These are phyloP conservation scores for Marvania coccoides DNA, from an alignment of 139 green algal species.

Conservation along the genomic window DNA sequence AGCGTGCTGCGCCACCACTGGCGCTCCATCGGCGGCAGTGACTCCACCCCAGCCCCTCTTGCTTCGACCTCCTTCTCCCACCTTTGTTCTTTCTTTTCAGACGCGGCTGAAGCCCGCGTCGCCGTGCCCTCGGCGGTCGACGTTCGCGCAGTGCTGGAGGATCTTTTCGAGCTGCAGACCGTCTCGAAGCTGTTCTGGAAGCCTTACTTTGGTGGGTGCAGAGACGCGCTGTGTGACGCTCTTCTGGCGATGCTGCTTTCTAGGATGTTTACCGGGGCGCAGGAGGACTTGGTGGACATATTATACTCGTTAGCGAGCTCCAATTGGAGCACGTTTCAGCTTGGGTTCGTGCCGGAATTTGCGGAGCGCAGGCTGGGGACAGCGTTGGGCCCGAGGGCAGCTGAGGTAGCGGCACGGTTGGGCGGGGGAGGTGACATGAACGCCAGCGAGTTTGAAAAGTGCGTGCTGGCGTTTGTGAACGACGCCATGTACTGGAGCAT, in stretches of 20 bases:
- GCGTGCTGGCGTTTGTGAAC: slow-evolving; percentile 12
- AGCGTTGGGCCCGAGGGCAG: not conserved
- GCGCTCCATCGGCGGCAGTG: not conserved
- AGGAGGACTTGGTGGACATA: slow-evolving; percentile 7
- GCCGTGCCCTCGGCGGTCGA: slow-evolving; percentile 9
- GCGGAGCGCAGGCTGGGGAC: not conserved
- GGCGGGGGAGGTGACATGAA: slow-evolving; percentile 9
- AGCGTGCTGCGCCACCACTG: slow-evolving; percentile 11
- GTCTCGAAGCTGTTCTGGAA: slow-evolving; percentile 6
- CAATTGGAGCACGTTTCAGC: slow-evolving; percentile 6
- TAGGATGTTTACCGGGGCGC: slow-evolving; percentile 5
- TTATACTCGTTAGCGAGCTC: slow-evolving; percentile 9
- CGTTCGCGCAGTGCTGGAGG: slow-evolving; percentile 19
- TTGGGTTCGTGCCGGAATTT: not conserved
- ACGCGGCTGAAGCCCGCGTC: not conserved
- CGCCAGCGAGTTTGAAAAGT: slow-evolving; percentile 4
- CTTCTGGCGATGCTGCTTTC: slow-evolving; percentile 16
- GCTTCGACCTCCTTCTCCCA: not conserved
- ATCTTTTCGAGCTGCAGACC: slow-evolving; percentile 25
- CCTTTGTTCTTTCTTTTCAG: not conserved
- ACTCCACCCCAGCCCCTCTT: not conserved
- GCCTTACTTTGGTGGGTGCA: not conserved
- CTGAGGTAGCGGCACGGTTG: not conserved
- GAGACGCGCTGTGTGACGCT: not conserved
- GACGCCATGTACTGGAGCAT: slow-evolving; percentile 1